These are phyloP conservation scores for Chrysoporthe austroafricana DNA, from an alignment of 2,329 filamentous ascomycete species.

Conservation along the genomic window DNA sequence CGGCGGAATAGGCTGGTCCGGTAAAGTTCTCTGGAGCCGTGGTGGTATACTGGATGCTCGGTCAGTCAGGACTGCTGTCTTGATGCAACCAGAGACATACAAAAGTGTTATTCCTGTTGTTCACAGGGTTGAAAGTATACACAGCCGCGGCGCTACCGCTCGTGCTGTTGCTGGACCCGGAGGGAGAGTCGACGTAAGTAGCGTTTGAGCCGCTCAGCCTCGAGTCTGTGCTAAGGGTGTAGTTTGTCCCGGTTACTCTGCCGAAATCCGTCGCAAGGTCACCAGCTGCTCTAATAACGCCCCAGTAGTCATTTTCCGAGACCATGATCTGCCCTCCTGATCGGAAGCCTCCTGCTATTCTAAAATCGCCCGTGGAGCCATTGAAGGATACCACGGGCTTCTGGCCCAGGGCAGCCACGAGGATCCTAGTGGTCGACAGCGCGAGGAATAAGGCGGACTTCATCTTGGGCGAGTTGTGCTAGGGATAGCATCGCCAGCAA, in stretches of 20 bases:
- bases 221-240: slow-evolving; percentile 58
- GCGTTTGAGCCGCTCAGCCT: slow-evolving; percentile 39
- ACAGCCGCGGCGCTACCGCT: slow-evolving; percentile 14
- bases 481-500: background rate
- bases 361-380: slow-evolving; percentile 35
- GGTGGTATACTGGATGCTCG: slow-evolving; percentile 44
- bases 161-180: background rate
- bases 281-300: slow-evolving; percentile 68
- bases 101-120: slow-evolving; percentile 51
- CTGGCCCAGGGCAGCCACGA: slow-evolving; percentile 50
- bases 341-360: slow-evolving; percentile 43
- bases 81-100: slow-evolving; percentile 35
- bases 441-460: slow-evolving; percentile 28
- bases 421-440: slow-evolving; percentile 32
- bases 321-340: slow-evolving; percentile 55
- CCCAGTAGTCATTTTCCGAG: slow-evolving; percentile 66
- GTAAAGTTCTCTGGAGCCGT: slow-evolving; percentile 46
- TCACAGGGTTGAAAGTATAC: slow-evolving; percentile 49
- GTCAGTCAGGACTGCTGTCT: background rate
- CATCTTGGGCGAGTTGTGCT: slow-evolving; percentile 7
- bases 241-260: slow-evolving; percentile 69
- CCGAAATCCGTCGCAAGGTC: slow-evolving; percentile 72
- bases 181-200: slow-evolving; percentile 1
- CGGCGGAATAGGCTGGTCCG: slow-evolving; percentile 49
- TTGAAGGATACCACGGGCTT: slow-evolving; percentile 51